Evolutionary conservation across 768 basidiomycete species (phyloP).

Genomic region (Fistulinella prunicolor): DNA sequence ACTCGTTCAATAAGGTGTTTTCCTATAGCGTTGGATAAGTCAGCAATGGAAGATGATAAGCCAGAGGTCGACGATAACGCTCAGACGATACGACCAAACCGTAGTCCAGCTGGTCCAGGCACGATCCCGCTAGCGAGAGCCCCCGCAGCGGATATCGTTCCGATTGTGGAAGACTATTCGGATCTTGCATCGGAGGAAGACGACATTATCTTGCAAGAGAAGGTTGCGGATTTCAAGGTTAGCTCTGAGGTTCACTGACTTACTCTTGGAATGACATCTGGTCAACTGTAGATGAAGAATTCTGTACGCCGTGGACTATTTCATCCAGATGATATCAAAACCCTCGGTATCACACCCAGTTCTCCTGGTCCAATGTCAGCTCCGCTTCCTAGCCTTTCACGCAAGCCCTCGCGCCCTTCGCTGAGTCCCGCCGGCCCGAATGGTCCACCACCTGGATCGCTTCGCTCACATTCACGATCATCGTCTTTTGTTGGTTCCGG

Average conservation of each 20-base stretch:
- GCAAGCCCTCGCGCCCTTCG: constrained; percentile 52
- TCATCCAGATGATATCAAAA: constrained; percentile 88
- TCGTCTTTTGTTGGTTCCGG: constrained; percentile 50
- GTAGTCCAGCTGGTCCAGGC: constrained; percentile 58
- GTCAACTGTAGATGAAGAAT: constrained; percentile 59
- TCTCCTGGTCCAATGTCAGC: constrained; percentile 65
- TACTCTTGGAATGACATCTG: background rate
- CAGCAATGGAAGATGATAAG: constrained; percentile 53
- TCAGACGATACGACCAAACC: constrained; percentile 73
- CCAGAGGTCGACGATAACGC: constrained; percentile 66
- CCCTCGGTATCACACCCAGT: constrained; percentile 50
- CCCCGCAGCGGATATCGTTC: constrained; percentile 57
- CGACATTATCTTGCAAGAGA: constrained; percentile 63
- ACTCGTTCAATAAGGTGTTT: background rate
- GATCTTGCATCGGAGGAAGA: constrained; percentile 83
- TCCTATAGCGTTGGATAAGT: constrained; percentile 64
- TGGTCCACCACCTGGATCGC: constrained; percentile 26
- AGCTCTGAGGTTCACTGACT: constrained; percentile 8
- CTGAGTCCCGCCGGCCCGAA: constrained; percentile 43
- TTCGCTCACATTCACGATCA: constrained; percentile 53
- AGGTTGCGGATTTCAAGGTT: constrained; percentile 84
- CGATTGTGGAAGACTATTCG: constrained; percentile 89
- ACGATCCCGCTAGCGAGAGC: constrained; percentile 56
- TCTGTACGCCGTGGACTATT: constrained; percentile 72
- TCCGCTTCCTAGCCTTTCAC: constrained; percentile 55